Evolutionary conservation across 78 protist species (phyloP).

Genomic region (Dictyostelium capitatum): DNA sequence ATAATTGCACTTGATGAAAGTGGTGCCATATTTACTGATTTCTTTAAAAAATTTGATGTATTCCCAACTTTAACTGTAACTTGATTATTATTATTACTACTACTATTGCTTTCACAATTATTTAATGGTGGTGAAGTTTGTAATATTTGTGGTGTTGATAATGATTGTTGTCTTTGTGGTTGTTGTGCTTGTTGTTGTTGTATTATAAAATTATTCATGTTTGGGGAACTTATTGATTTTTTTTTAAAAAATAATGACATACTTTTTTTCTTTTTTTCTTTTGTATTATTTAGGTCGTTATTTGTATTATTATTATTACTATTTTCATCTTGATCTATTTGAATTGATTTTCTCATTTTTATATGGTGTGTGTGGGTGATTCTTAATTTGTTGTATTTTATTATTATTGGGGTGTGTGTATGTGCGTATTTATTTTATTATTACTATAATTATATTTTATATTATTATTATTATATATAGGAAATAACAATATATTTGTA

Average conservation of each 20-base stretch:
- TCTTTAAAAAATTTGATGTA: not conserved
- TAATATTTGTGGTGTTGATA: no score
- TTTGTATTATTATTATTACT: not conserved
- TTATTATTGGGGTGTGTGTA: not conserved
- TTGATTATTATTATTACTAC: not conserved
- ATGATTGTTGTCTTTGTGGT: no score
- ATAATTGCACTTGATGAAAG: conserved; percentile 8
- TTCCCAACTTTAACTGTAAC: conserved; percentile 22
- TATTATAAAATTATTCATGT: conserved; percentile 2
- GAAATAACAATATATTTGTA: not conserved
- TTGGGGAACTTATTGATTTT: conserved; percentile 31
- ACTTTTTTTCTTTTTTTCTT: conserved; percentile 30
- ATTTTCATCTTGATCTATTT: not conserved
- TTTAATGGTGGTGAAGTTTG: not conserved
- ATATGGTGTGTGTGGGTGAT: not conserved
- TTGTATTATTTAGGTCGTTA: not conserved
- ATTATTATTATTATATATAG: not conserved
- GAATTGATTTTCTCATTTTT: conserved; percentile 2
- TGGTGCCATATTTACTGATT: conserved; percentile 22
- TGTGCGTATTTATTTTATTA: no score
- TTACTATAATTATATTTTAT: not conserved
- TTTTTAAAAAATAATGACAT: conserved; percentile 33
- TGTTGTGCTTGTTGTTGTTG: conserved; percentile 7
- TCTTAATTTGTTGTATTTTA: no score
- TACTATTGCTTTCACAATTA: not conserved